phyloP scores from a whole-genome alignment of 2,329 filamentous ascomycete species.

The Bisporella sp. region DNA sequence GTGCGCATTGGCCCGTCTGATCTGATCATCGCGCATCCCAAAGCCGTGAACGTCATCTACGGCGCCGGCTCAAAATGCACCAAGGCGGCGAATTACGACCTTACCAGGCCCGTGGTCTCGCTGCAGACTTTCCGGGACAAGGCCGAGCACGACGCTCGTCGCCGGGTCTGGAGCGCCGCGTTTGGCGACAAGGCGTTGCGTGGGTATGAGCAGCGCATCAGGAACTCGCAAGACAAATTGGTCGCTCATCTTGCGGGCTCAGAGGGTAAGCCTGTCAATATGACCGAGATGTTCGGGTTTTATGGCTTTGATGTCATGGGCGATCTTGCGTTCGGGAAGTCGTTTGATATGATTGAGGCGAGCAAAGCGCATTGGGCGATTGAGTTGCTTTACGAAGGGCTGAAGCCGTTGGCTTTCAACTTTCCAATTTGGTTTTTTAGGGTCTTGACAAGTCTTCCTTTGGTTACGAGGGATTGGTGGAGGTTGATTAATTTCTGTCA shows the following conservation, averaged over 20 bases:
- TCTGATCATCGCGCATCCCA: conserved; percentile 13
- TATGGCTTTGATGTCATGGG: conserved; percentile 23
- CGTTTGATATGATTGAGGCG: conserved; percentile 18
- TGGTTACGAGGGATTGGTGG: neutral
- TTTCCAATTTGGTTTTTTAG: conserved; percentile 11
- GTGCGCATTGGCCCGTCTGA: conserved; percentile 18
- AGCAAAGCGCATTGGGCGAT: conserved; percentile 10
- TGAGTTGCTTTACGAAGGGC: conserved; percentile 8
- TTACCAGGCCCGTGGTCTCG: conserved; percentile 5
- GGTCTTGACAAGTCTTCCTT: conserved; percentile 13
- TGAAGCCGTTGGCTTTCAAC: conserved; percentile 6
- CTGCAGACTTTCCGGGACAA: conserved; percentile 14
- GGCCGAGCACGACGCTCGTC: conserved; percentile 15
- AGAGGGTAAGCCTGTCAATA: conserved; percentile 15
- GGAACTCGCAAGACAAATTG: conserved; percentile 12
- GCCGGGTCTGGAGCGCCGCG: conserved; percentile 18
- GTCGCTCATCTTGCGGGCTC: conserved; percentile 7
- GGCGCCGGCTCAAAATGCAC: conserved; percentile 13
- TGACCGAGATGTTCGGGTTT: conserved; percentile 16
- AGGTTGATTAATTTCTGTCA: no score
- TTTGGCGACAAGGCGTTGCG: conserved; percentile 19
- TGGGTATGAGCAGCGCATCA: conserved; percentile 17
- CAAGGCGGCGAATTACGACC: conserved; percentile 20
- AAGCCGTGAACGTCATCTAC: conserved; percentile 12
- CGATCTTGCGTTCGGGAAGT: conserved; percentile 21